Base-by-base conservation (phyloP, 2,329 filamentous ascomycete species). In the Ophiostoma novo-ulmi region DNA sequence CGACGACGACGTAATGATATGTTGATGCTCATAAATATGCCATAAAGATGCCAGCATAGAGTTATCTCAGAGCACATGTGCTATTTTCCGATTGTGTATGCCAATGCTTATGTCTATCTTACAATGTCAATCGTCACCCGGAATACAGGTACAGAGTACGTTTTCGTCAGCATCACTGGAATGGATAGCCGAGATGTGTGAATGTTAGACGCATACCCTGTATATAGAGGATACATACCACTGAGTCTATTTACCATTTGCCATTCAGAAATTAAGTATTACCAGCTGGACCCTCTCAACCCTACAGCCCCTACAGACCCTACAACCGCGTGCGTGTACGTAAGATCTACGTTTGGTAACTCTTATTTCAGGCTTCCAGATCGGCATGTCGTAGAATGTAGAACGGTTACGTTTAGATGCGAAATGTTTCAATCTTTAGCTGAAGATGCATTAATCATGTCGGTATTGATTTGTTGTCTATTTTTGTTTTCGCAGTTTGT, bases 291-390 rank as follows among this genome's bases (percentile, higher is more conserved):
- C 52, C 52, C 52, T 58, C 52, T 26, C 52, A 58, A 58, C 52
- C 52, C 52, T 58, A 58, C 52, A 14, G 52, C 52, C 52, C 48
- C 17, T n/a, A 55, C 17, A 58, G 52, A 11, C 52, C 52, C 52
- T 58, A 58, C 52, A 58, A 58, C 52, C 52, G 52, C 52, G 52
- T 58, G 52, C 52, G 52, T 58, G 52, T 58, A 58, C 52, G 52
- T 58, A 58, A 58, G 52, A 58, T 58, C 52, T 58, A 58, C 52
- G 52, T 17, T 11, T 58, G 52, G n/a, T 26, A 11, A 58, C 22
- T 26, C 52, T 58, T 58, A 58, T 58, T 58, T 58, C 22, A 22
- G 22, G 52, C 52, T 58, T 58, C 52, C 22, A 58, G 52, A 58
- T 31, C 52, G 52, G 52, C 52, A 22, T 14, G 44, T 20, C 38